Evolutionary conservation across 306 rosid species (phyloP).

Genomic region (Cicer chorassanicum): DNA sequence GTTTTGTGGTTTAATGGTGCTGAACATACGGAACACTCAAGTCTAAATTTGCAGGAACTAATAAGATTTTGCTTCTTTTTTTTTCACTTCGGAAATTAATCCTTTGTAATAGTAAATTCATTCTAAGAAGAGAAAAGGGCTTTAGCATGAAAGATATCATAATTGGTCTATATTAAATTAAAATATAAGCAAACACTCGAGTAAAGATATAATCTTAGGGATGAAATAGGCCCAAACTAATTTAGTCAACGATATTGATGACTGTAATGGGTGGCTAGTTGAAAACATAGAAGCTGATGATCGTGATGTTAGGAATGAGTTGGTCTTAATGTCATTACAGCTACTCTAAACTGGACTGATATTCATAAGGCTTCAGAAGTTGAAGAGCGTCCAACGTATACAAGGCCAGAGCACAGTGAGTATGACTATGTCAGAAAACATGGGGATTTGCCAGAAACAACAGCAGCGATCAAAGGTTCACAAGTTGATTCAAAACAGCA

Average conservation of each 20-base stretch:
- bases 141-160: background rate
- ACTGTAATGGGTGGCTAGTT: background rate
- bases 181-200: background rate
- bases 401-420: background rate
- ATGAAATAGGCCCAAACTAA: background rate
- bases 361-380: constrained; percentile 3
- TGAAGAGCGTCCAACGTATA: background rate
- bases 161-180: background rate
- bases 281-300: background rate
- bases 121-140: constrained; percentile 6
- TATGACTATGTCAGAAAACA: background rate
- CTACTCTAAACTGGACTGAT: background rate
- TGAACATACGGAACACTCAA: background rate
- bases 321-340: background rate
- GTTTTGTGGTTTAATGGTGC: background rate
- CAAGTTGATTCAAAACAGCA: background rate
- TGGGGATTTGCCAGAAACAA: background rate
- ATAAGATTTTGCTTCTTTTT: background rate
- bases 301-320: background rate
- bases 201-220: background rate
- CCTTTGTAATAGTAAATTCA: background rate
- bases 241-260: background rate
- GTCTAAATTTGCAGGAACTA: background rate
- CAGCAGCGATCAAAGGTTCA: background rate
- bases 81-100: background rate